A percentile compares a stretch with the other conserved stretches of the same genome.
Evolutionary conservation across 371 early-diverging fungal genomes (phyloP).

Genomic region (Haplosporangium sp.): DNA sequence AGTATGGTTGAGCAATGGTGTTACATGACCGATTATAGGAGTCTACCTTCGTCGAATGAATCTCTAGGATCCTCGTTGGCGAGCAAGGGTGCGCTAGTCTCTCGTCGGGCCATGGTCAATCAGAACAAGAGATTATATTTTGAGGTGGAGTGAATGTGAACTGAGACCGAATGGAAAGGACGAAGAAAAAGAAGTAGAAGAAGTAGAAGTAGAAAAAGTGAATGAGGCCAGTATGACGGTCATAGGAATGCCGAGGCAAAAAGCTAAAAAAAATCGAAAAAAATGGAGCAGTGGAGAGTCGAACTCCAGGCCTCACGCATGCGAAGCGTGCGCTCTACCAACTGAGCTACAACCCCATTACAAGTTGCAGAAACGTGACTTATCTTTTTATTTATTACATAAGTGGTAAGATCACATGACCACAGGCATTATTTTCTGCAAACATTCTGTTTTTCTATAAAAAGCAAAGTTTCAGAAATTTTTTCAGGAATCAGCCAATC

Average conservation of each 20-base stretch:
- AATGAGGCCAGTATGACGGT: too few relatives aligned
- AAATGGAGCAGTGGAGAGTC: constrained; percentile 45
- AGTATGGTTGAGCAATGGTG: background rate
- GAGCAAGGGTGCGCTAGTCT: constrained; percentile 35
- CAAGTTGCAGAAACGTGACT: background rate
- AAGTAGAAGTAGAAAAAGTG: too few relatives aligned
- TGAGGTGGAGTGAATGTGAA: too few relatives aligned
- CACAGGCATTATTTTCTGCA: too few relatives aligned
- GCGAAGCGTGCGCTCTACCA: constrained; percentile 53
- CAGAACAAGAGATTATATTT: too few relatives aligned
- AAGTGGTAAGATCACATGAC: too few relatives aligned
- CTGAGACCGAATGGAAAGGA: too few relatives aligned
- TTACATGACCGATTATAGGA: background rate
- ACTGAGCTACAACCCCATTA: constrained; percentile 44
- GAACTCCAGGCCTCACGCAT: constrained; percentile 49
- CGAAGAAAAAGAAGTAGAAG: too few relatives aligned
- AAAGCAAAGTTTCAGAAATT: too few relatives aligned
- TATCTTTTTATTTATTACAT: background rate
- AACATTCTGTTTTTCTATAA: too few relatives aligned
- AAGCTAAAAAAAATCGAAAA: constrained; percentile 4
- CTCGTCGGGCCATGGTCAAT: constrained; percentile 19
- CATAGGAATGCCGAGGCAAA: too few relatives aligned
- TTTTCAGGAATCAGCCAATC: too few relatives aligned
- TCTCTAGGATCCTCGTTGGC: constrained; percentile 28
- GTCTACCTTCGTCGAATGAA: constrained; percentile 28